These are phyloP conservation scores for Cytospora paraplurivora DNA, from an alignment of 2,329 filamentous ascomycete genomes.

Conservation along the genomic window DNA sequence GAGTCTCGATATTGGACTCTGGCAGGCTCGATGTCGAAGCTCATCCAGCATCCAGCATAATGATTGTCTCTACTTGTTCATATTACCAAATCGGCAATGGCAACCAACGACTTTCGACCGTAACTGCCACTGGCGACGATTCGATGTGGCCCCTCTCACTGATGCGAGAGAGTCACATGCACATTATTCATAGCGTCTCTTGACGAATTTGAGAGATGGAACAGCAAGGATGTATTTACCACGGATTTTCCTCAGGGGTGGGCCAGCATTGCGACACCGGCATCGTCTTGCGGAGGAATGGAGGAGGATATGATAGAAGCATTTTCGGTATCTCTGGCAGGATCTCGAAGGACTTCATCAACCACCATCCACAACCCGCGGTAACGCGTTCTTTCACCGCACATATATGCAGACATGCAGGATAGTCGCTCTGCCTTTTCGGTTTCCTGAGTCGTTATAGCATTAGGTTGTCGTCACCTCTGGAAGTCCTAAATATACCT, in stretches of 20 bases:
- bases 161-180: neutral
- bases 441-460: neutral
- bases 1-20: conserved; percentile 9
- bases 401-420: neutral
- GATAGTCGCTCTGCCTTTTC: neutral
- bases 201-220: conserved; percentile 5
- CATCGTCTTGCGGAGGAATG: neutral
- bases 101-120: neutral
- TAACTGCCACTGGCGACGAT: neutral
- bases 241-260: neutral
- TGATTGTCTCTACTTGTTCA: conserved; percentile 5
- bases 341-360: neutral
- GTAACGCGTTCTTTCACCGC: neutral
- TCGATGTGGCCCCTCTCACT: neutral
- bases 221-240: neutral
- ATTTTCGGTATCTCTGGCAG: neutral
- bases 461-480: conserved; percentile 5
- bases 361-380: neutral
- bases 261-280: conserved; percentile 7
- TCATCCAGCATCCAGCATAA: neutral
- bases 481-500: conserved; percentile 8
- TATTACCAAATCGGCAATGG: neutral
- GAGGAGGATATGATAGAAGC: neutral
- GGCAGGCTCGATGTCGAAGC: conserved; percentile 7
- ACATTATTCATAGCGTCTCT: neutral